Percentiles rank a stretch among this genome's conserved stretches.
phyloP scores from a whole-genome alignment of 768 basidiomycete species.

The Leccinum fibrillosum region DNA sequence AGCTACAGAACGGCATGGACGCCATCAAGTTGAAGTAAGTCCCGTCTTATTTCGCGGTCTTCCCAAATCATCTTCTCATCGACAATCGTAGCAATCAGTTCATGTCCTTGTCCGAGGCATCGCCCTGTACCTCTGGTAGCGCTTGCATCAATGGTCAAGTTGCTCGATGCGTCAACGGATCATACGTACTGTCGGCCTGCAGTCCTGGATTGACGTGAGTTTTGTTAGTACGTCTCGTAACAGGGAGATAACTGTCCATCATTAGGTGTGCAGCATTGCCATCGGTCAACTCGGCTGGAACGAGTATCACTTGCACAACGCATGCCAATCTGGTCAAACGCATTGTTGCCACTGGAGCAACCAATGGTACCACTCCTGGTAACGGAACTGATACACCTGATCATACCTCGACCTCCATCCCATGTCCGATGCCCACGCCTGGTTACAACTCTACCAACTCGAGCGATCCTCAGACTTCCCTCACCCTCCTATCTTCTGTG shows the following conservation, averaged over 20 bases:
- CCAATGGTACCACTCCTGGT: slow-evolving; percentile 20
- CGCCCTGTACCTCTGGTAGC: slow-evolving; percentile 37
- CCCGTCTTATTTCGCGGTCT: neutral
- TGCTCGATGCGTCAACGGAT: slow-evolving; percentile 54
- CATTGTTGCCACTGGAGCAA: slow-evolving; percentile 37
- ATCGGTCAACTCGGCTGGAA: slow-evolving; percentile 46
- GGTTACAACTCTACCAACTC: slow-evolving; percentile 18
- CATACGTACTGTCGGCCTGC: slow-evolving; percentile 27
- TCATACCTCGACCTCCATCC: neutral
- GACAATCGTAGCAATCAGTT: slow-evolving; percentile 20
- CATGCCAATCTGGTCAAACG: slow-evolving; percentile 44
- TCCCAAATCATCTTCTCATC: neutral
- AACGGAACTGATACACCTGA: slow-evolving; percentile 16
- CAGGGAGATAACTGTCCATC: neutral
- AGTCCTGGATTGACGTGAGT: slow-evolving; percentile 18
- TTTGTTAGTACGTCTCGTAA: neutral
- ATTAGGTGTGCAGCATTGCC: slow-evolving; percentile 42
- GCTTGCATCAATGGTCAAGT: slow-evolving; percentile 50
- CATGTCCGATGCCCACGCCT: slow-evolving; percentile 2
- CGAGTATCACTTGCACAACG: slow-evolving; percentile 50
- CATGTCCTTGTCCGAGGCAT: slow-evolving; percentile 17
- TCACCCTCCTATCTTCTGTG: slow-evolving; percentile 45
- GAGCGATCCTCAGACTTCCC: slow-evolving; percentile 20
- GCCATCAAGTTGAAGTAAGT: slow-evolving; percentile 41
- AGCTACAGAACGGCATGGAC: slow-evolving; percentile 39